phyloP scores from a whole-genome alignment of 352 stramenopile species.

The Pythium dissotocum region DNA sequence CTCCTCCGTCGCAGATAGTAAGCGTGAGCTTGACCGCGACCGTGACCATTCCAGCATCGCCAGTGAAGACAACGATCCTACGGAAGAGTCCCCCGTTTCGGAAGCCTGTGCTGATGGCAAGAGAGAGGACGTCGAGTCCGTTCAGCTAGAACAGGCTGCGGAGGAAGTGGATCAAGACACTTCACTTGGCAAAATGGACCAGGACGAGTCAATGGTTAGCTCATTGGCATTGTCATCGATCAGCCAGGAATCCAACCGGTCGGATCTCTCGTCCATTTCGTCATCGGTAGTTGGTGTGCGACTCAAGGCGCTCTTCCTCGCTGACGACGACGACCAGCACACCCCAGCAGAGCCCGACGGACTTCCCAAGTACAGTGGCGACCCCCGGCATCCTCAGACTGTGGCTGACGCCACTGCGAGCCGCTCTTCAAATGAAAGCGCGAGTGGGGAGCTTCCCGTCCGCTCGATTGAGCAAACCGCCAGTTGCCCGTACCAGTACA shows the following conservation, averaged over 20 bases:
- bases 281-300: constrained; percentile 42
- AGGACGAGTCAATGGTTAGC: constrained; percentile 35
- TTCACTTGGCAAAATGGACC: background rate
- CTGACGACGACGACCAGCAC: background rate
- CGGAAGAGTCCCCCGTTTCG: background rate
- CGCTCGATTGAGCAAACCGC: background rate
- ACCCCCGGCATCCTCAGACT: background rate
- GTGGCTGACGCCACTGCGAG: background rate
- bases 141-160: background rate
- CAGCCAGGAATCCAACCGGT: constrained; percentile 42
- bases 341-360: background rate
- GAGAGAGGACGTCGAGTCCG: background rate
- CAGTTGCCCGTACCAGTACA: constrained; percentile 5
- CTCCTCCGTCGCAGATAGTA: constrained; percentile 14
- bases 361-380: background rate
- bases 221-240: constrained; percentile 69
- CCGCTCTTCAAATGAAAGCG: background rate
- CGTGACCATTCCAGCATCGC: constrained; percentile 2
- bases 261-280: constrained; percentile 65
- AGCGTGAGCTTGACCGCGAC: background rate
- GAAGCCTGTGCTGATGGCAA: background rate
- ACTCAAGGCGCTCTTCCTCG: constrained; percentile 17
- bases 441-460: background rate
- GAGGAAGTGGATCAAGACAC: background rate
- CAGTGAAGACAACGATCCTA: background rate